Base-by-base conservation (phyloP, 768 basidiomycete species). In the Collybia nuda region DNA sequence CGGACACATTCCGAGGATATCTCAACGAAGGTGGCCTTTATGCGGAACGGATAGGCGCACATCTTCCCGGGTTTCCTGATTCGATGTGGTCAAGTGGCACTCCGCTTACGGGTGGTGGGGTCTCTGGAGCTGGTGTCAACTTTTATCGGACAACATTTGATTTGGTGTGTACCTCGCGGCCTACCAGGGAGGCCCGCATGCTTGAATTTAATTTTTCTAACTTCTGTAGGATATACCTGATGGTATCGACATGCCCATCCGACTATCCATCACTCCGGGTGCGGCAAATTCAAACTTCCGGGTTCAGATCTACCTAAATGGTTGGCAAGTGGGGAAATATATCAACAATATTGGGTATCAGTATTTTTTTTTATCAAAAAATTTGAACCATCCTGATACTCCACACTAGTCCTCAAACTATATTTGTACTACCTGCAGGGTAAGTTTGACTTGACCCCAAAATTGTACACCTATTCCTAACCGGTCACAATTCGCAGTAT, bases 271-370 rank as follows among this genome's bases (percentile, higher is more conserved):
- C 18, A 76, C 73, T 0, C 76, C 77, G 2, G 75, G 73, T 50
- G 62, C 49, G 24, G 67, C 69, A 9, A 67, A 70, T 1, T 76
- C 74, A n/a, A 76, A 78, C 51, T 79, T 72, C 63, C 72, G 76
- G 17, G 71, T 68, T 12, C 77, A 77, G 52, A 73, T 80, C 32
- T 80, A 78, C 52, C 48, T 79, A 38, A 80, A 80, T 57, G 78
- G 78, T 3, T 80, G 76, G 76, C 75, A 77, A 52, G 50, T 79
- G n/a, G 77, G 78, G 7, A 79, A 80, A 58, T 80, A 78, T 47
- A 71, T 74, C 53, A 79, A 80, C 51, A 77, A 78, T 51, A 69
- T 79, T 44, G 77, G 77, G 76, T 75, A 53, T 45, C 66, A 51
- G 19, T 42, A 7, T 21, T 17, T 22, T 12, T 24, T 37, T 22